phyloP scores from a whole-genome alignment of 2,329 filamentous ascomycete genomes.

The Apiospora hydei region DNA sequence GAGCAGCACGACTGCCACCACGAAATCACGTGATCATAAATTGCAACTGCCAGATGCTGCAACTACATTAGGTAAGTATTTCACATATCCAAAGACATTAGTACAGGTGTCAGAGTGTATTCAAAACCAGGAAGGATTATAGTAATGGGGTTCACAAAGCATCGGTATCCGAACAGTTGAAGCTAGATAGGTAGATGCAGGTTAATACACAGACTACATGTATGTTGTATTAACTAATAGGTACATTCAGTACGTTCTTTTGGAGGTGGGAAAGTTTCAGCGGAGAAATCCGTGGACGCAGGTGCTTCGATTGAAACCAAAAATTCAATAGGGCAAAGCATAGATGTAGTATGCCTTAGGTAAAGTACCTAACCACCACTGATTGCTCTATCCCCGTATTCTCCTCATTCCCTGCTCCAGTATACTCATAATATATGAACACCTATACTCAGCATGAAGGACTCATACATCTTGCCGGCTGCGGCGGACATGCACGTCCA shows the following conservation, averaged over 20 bases:
- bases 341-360: neutral
- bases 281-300: neutral
- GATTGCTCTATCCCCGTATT: neutral
- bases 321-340: neutral
- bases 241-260: neutral
- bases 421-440: neutral
- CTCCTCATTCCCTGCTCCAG: neutral
- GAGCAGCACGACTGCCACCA: slow-evolving; percentile 1
- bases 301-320: neutral
- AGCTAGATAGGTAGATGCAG: neutral
- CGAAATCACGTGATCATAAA: neutral
- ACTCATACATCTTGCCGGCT: slow-evolving; percentile 27
- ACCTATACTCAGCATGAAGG: slow-evolving; percentile 22
- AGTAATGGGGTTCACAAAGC: neutral
- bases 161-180: neutral
- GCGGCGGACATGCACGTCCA: slow-evolving; percentile 29
- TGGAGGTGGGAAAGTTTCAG: neutral
- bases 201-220: neutral
- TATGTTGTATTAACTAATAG: neutral
- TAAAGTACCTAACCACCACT: neutral
- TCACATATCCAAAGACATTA: neutral
- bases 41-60: neutral
- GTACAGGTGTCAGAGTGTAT: neutral
- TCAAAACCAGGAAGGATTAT: neutral
- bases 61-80: neutral